Evolutionary conservation across 768 basidiomycete species (phyloP), one percentile per base, ranked within the genome.

Genomic region (Amanita molliuscula): DNA sequence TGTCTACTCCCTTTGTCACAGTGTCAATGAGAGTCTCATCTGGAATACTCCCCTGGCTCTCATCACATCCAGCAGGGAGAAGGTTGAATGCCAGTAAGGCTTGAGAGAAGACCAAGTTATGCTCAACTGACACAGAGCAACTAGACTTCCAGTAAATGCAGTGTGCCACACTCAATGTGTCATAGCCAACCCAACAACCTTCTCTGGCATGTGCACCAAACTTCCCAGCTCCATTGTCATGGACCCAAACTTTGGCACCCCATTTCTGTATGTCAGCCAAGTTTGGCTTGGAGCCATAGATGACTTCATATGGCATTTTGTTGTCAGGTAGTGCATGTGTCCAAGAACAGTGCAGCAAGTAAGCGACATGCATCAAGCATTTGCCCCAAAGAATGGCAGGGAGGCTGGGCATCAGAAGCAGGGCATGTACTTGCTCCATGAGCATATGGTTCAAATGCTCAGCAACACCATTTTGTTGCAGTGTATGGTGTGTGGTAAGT

Each of bases 391-490:
- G n/a, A n/a, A n/a, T n/a, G n/a, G n/a, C n/a, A n/a, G n/a, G n/a
- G n/a, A n/a, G n/a, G n/a, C n/a, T n/a, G n/a, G n/a, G n/a, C n/a
- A n/a, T n/a, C n/a, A n/a, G n/a, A n/a, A n/a, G n/a, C n/a, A n/a
- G n/a, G n/a, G 63, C 55, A 20, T 55, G 31, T 10, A 58, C 53
- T n/a, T 55, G 23, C 25, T 61, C 54, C 11, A 61, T 2, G 4
- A 63, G 23, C 1, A 62, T 66, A n/a, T 64, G 51, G 51, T 68
- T 70, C 4, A 61, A 55, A 5, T 65, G 50, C 52, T 73, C 64
- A 0, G 67, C 61, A 15, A 69, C 52, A 3, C 72, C 67, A 43
- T 73, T 73, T 38, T 72, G 59, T 31, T 66, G 54, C 0, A 63
- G 68, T 0, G 62, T 65, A 51, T 71, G 59, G 18, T 66, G 67